phyloP scores from a whole-genome alignment of 306 rosid species.

The Cucurbita moschata region DNA sequence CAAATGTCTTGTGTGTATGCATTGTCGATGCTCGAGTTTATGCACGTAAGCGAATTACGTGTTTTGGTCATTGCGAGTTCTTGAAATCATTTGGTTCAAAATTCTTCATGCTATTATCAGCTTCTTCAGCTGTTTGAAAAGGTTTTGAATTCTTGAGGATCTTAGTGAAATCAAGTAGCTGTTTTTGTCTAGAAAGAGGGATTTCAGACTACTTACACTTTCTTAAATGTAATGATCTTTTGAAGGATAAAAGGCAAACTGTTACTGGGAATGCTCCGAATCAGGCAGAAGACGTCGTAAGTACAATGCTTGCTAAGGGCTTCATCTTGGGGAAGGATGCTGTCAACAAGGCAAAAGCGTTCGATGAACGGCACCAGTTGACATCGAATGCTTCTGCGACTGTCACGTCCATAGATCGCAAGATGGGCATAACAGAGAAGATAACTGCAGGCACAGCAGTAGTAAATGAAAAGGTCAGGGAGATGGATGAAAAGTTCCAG shows the following conservation, averaged over 20 bases:
- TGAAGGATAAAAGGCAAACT: slow-evolving; percentile 30
- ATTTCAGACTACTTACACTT: neutral
- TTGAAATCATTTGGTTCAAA: neutral
- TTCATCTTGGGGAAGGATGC: slow-evolving; percentile 68
- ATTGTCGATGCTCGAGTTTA: neutral
- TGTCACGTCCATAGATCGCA: slow-evolving; percentile 49
- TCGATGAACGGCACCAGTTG: slow-evolving; percentile 55
- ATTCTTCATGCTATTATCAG: neutral
- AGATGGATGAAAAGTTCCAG: slow-evolving; percentile 41
- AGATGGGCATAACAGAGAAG: slow-evolving; percentile 42
- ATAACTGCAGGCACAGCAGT: slow-evolving; percentile 41
- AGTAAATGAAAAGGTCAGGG: slow-evolving; percentile 49
- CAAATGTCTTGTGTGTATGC: neutral
- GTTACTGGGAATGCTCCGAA: slow-evolving; percentile 20
- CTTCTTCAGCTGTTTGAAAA: neutral
- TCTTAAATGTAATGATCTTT: neutral
- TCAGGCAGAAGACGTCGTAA: slow-evolving; percentile 67
- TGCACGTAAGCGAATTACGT: neutral
- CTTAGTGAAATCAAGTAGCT: neutral
- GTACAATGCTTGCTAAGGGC: slow-evolving; percentile 73
- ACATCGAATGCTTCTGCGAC: slow-evolving; percentile 58
- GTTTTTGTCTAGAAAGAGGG: neutral
- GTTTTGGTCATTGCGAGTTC: neutral
- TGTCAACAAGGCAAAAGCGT: slow-evolving; percentile 45
- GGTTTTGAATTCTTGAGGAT: neutral